Base-by-base conservation (phyloP, 2,329 filamentous ascomycete genomes). In the Xylaria polymorpha region DNA sequence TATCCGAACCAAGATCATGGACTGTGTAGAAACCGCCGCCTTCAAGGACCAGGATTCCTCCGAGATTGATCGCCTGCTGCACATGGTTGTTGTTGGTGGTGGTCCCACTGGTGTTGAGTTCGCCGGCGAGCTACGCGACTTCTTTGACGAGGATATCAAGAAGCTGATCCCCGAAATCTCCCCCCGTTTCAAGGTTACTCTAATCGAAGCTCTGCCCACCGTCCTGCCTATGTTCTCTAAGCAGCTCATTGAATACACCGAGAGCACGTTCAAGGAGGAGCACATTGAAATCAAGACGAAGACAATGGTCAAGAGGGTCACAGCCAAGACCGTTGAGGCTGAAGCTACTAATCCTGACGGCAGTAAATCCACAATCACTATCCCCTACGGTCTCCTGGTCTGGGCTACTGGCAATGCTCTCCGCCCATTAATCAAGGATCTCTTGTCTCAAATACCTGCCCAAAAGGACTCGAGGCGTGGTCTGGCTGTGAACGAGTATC, bases 1-100 rank as follows among this genome's bases (percentile, higher is more conserved):
- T 79, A 99, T 99, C 80, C 94, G 96, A 79, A 98, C 95, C 87
- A 94, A 94, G 83, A 98, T 99, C 83, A 99, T 99, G 96, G 96
- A 99, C 85, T 99, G 96, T 81, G 94, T 97, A 76, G 96, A 99
- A 85, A 98, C 95, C 43, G 96, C 96, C 61, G 95, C 94, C 71
- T 98, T 99, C 91, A 98, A 98, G 88, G 95, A 94, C 79, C 96
- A 99, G 85, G 86, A 88, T 44, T 85, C 88, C 18, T 93, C 96
- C 74, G 97, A 99, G 84, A 86, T 97, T 79, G 91, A 97, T 85
- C 94, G 96, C 75, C 90, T 99, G 77, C 88, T 99, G 80, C 95
- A 98, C 87, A 98, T 98, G 94, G 96, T 99, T 64, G 95, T 94
- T 55, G 92, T 94, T 61, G 92, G 95, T 75, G 95, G 95, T 83